Evolutionary conservation across 192 early-diverging fungal species (phyloP).

Genomic region (Haplosporangium gracile): DNA sequence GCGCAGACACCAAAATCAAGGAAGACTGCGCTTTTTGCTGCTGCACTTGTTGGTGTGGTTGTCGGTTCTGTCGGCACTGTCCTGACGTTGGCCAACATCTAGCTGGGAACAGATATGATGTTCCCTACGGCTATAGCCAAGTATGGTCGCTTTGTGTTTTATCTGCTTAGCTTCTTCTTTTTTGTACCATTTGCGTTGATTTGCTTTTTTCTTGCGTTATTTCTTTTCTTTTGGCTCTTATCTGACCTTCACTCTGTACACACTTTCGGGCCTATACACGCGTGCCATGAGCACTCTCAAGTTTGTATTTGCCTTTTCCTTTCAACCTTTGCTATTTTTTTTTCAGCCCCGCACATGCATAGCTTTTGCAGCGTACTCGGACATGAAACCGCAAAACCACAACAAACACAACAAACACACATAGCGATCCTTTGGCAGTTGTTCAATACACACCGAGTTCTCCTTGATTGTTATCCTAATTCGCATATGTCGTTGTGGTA

Average conservation of each 20-base stretch:
- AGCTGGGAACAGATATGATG: background rate
- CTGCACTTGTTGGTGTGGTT: constrained; percentile 31
- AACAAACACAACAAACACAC: background rate
- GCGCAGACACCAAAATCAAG: background rate
- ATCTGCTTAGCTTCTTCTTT: background rate
- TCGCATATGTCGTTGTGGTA: too few species aligned
- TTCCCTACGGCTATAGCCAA: too few species aligned
- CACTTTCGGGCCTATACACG: background rate
- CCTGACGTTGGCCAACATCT: constrained; percentile 35
- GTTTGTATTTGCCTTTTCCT: background rate
- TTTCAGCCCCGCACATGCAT: background rate
- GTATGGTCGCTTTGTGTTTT: background rate
- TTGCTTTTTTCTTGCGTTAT: background rate
- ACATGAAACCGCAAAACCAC: background rate
- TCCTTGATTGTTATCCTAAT: background rate
- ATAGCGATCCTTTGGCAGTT: background rate
- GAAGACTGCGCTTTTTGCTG: constrained; percentile 22
- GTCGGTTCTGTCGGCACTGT: constrained; percentile 51
- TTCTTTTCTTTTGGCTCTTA: background rate
- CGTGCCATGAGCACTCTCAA: background rate
- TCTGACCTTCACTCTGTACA: background rate
- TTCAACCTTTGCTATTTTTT: background rate
- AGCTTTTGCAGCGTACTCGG: background rate
- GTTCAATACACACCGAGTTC: background rate
- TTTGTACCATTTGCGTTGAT: background rate